Evolutionary conservation across 2,329 filamentous ascomycete species (phyloP).

Genomic region (Chaetomiaceae sp.): DNA sequence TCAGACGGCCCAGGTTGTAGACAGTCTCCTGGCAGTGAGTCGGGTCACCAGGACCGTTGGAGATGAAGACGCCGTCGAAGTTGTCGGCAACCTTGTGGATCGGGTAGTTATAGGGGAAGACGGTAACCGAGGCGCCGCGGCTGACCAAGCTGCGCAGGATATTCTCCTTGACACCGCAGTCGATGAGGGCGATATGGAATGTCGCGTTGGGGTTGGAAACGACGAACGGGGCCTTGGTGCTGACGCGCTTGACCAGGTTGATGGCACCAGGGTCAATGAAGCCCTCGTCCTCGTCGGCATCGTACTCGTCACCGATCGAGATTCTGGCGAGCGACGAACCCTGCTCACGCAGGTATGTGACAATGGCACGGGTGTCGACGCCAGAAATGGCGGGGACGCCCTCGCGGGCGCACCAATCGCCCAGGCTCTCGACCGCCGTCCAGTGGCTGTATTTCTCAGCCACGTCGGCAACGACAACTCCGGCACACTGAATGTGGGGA

Average conservation of each 20-base stretch:
- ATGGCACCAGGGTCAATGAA: slow-evolving; percentile 94
- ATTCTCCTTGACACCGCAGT: slow-evolving; percentile 99
- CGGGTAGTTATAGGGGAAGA: slow-evolving; percentile 94
- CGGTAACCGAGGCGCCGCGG: slow-evolving; percentile 87
- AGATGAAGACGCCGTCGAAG: slow-evolving; percentile 98
- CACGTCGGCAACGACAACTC: slow-evolving; percentile 92
- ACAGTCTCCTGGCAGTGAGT: slow-evolving; percentile 94
- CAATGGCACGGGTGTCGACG: slow-evolving; percentile 94
- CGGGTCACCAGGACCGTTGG: slow-evolving; percentile 95
- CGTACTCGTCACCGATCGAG: slow-evolving; percentile 94
- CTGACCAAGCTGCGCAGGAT: slow-evolving; percentile 91
- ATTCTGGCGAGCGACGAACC: slow-evolving; percentile 94
- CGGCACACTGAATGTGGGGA: slow-evolving; percentile 92
- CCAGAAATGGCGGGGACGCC: slow-evolving; percentile 94
- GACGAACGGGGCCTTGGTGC: slow-evolving; percentile 97
- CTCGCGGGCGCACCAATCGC: slow-evolving; percentile 93
- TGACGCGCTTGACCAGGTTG: slow-evolving; percentile 92
- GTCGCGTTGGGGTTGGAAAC: slow-evolving; percentile 78
- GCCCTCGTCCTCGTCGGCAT: slow-evolving; percentile 95
- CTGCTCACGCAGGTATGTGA: slow-evolving; percentile 92
- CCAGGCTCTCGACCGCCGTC: slow-evolving; percentile 92
- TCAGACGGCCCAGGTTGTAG: slow-evolving; percentile 84
- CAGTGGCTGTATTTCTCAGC: slow-evolving; percentile 95
- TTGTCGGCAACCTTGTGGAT: slow-evolving; percentile 98
- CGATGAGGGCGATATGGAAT: slow-evolving; percentile 88